Base-by-base conservation (phyloP, 1,284 basidiomycete species). In the Cryptococcus amylolentus region DNA sequence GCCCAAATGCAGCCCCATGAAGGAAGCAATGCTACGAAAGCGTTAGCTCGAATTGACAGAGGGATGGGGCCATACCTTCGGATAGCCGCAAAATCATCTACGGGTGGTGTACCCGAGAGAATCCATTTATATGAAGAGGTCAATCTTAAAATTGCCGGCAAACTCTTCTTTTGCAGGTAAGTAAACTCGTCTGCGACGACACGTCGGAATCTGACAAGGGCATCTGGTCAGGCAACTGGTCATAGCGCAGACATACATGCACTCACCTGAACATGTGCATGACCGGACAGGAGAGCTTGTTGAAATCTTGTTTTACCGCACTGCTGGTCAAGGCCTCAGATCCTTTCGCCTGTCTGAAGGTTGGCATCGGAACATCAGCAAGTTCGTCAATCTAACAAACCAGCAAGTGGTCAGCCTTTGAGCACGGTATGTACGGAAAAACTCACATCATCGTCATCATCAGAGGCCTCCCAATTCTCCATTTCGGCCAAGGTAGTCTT, bases 121-220 rank as follows among this genome's bases (percentile, higher is more conserved):
- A 97, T 89, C 93, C 93, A 97, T 54, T 86, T 87, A 60, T 89
- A 84, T 56, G 88, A 86, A 0, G 90, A 87, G 26, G 86, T 84
- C 26, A 95, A 76, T 41, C 83, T 84, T 3, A 89, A 89, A 31
- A 95, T 82, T 65, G 93, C 83, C 1, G 89, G 81, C 54, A 90
- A 86, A 8, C 86, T 82, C 66, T 88, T 86, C 52, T 88, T 90
- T 39, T 88, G 86, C 14, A 95, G 82, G 71, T 97, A 97, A 1
- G 93, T 95, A 75, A 95, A 97, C 74, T 97, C 93, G 77, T 97
- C 94, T 47, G 96, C 86, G 51, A 96, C 88, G 49, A 90, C 84
- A 3, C 93, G 87, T 7, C 88, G 81, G 73, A 89, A 95, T 7
- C 76, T 77, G 59, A 14, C 13, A 13, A 10, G 18, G 13, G 5